These are phyloP conservation scores for Bruguiera hainesii DNA, from an alignment of 441 rosid genomes.

Conservation along the genomic window DNA sequence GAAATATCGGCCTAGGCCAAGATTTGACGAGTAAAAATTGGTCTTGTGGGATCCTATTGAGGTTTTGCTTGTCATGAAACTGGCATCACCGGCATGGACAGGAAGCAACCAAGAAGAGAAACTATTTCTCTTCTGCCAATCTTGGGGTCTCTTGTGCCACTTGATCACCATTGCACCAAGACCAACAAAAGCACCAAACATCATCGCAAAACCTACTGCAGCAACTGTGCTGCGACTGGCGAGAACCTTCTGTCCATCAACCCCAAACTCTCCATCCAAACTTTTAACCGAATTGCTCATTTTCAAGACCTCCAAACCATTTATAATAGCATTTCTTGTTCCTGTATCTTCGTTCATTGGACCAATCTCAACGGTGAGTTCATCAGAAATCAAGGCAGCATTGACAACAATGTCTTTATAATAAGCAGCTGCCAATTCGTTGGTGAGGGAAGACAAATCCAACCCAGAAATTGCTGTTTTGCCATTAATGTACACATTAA, in stretches of 20 bases:
- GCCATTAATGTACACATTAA: conserved; percentile 67
- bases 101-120: conserved; percentile 96
- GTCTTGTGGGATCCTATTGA: conserved; percentile 50
- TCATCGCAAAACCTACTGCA: conserved; percentile 84
- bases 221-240: conserved; percentile 51
- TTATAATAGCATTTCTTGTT: conserved; percentile 52
- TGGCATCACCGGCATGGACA: conserved; percentile 59
- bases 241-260: conserved; percentile 40
- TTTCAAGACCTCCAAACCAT: conserved; percentile 76
- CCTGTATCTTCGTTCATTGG: conserved; percentile 61
- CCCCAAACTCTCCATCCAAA: conserved; percentile 87
- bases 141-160: conserved; percentile 90
- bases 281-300: conserved; percentile 77
- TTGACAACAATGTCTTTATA: conserved; percentile 74
- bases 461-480: conserved; percentile 66
- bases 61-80: conserved; percentile 63
- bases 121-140: conserved; percentile 86
- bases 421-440: conserved; percentile 47
- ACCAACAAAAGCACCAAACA: conserved; percentile 93
- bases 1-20: conserved; percentile 77
- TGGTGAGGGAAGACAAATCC: conserved; percentile 54
- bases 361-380: conserved; percentile 56
- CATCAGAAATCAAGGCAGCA: conserved; percentile 38
- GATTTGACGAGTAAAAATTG: conserved; percentile 50
- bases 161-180: conserved; percentile 90